phyloP scores from a whole-genome alignment of 179 eudicot genomes.

The Gypsophila paniculata region DNA sequence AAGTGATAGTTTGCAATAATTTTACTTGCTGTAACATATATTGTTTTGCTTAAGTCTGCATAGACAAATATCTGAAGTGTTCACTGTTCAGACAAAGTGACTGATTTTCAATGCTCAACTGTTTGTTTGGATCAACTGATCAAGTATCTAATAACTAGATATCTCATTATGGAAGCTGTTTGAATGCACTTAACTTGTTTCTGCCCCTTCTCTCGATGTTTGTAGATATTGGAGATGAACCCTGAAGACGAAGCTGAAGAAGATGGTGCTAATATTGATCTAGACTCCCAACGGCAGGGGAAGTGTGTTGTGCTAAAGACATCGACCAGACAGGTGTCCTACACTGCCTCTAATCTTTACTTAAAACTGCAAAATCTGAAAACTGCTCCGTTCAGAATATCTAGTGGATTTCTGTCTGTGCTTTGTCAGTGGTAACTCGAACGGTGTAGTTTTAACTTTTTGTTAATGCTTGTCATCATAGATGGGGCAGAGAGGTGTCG shows the following conservation, averaged over 20 bases:
- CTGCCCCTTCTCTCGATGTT: neutral
- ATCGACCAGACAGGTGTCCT: slow-evolving; percentile 85
- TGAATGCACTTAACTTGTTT: neutral
- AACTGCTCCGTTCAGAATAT: neutral
- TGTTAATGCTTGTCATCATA: neutral
- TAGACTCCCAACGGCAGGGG: slow-evolving; percentile 95
- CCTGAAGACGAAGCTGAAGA: slow-evolving; percentile 99
- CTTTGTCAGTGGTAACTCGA: neutral
- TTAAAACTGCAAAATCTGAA: neutral
- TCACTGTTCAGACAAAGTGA: neutral
- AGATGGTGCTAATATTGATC: slow-evolving; percentile 96
- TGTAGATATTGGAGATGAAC: slow-evolving; percentile 88
- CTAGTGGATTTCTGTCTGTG: neutral
- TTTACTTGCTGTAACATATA: neutral
- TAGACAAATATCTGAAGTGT: neutral
- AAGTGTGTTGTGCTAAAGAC: slow-evolving; percentile 95
- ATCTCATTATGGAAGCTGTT: neutral
- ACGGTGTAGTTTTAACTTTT: neutral
- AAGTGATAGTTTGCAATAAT: neutral
- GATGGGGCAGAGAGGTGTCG: neutral
- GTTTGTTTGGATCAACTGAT: neutral
- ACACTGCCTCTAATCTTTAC: neutral
- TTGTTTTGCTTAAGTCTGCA: neutral
- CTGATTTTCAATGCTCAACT: neutral
- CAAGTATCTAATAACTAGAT: neutral